Conservation (phyloP, 1,284 basidiomycete genomes). For the Rhodotorula mucilaginosa region DNA sequence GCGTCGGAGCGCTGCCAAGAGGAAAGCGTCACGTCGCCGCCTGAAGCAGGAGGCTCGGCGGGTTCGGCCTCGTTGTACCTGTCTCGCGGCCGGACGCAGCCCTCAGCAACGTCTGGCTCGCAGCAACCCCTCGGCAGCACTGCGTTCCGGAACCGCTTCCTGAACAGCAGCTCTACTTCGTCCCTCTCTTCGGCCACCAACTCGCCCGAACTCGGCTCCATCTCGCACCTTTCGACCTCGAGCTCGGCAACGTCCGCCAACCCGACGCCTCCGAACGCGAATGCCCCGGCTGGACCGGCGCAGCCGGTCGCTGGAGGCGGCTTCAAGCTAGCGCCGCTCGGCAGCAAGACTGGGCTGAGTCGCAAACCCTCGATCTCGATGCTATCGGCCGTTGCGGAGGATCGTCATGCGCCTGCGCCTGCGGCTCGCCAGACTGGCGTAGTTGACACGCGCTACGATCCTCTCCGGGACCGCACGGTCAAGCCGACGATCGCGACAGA, state of each 20-base stretch:
- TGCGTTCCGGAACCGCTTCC: slow-evolving; percentile 33
- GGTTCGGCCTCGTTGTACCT: neutral
- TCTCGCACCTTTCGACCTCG: neutral
- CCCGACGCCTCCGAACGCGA: neutral
- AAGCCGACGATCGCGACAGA: neutral
- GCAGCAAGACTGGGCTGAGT: slow-evolving; percentile 1
- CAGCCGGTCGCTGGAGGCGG: neutral
- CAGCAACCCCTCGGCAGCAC: slow-evolving; percentile 27
- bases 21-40: neutral
- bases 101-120: neutral
- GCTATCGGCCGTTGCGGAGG: slow-evolving; percentile 10
- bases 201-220: slow-evolving; percentile 26
- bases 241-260: neutral
- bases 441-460: slow-evolving; percentile 12
- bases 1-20: neutral
- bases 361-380: slow-evolving; percentile 24
- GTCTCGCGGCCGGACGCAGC: neutral
- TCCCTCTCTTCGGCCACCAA: slow-evolving; percentile 3
- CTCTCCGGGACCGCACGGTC: neutral
- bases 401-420: neutral
- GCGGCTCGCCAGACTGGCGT: neutral
- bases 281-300: neutral
- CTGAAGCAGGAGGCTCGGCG: neutral
- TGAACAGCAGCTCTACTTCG: slow-evolving; percentile 16
- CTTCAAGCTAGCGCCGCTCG: slow-evolving; percentile 23